Conservation (phyloP, 2,329 filamentous ascomycete species). For the Pseudohalonectria lignicola region DNA sequence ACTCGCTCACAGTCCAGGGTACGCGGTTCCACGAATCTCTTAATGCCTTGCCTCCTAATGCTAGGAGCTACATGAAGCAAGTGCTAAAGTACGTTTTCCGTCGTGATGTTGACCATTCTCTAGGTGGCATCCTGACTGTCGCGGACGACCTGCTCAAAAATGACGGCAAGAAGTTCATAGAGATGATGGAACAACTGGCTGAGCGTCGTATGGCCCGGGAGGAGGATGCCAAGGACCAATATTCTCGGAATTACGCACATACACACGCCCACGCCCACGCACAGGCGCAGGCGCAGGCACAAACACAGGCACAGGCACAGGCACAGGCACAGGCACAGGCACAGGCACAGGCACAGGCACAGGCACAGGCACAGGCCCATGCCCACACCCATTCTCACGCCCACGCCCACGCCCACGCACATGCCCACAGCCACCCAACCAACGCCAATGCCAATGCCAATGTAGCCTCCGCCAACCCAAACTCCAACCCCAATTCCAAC, state of each 20-base stretch:
- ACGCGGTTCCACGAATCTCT: slow-evolving; percentile 18
- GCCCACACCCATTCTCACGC: too few species aligned
- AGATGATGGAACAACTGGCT: slow-evolving; percentile 99
- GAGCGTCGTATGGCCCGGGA: slow-evolving; percentile 96
- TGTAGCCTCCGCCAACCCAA: background rate
- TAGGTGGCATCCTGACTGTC: slow-evolving; percentile 95
- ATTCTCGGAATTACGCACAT: slow-evolving; percentile 41
- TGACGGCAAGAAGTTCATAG: slow-evolving; percentile 98
- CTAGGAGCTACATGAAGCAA: slow-evolving; percentile 6
- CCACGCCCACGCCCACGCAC: too few species aligned
- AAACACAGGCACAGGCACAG: too few species aligned
- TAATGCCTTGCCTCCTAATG: slow-evolving; percentile 21
- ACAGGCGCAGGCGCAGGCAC: too few species aligned
- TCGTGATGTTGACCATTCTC: slow-evolving; percentile 15
- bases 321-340: too few species aligned
- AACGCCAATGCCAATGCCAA: background rate
- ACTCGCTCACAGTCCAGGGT: slow-evolving; percentile 89
- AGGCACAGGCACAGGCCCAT: too few species aligned
- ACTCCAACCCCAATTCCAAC: background rate
- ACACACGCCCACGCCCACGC: too few species aligned
- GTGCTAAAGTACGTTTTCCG: slow-evolving; percentile 14
- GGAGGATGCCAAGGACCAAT: slow-evolving; percentile 67
- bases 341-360: too few species aligned
- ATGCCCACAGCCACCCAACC: too few species aligned
- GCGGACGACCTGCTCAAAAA: slow-evolving; percentile 98